Conservation (phyloP, 371 early-diverging fungal species). For the Fennellomyces sp. region DNA sequence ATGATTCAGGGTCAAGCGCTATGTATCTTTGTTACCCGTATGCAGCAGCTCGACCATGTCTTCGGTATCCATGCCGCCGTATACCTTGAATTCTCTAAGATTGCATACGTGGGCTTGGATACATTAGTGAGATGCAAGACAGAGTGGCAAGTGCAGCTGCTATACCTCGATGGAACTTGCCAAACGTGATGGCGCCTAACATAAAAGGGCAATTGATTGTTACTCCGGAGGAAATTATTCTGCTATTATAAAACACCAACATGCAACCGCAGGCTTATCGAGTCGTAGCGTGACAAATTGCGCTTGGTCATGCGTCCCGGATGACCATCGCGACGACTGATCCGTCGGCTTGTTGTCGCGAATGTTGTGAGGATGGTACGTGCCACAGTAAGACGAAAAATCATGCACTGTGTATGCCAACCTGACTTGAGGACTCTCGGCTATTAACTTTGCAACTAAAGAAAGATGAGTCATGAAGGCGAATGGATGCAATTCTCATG, state of each 20-base stretch:
- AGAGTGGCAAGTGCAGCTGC: neutral
- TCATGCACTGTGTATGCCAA: slow-evolving; percentile 59
- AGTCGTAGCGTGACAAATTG: slow-evolving; percentile 82
- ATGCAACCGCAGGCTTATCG: slow-evolving; percentile 70
- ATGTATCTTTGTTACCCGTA: slow-evolving; percentile 60
- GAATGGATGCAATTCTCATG: neutral
- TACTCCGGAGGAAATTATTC: slow-evolving; percentile 1
- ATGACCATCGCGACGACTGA: slow-evolving; percentile 86
- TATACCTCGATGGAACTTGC: slow-evolving; percentile 92
- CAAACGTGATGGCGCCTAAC: slow-evolving; percentile 87
- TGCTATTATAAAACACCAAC: slow-evolving; percentile 34
- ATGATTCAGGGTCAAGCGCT: neutral
- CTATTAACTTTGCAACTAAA: slow-evolving; percentile 5
- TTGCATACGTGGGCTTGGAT: slow-evolving; percentile 91
- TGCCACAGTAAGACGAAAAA: slow-evolving; percentile 76
- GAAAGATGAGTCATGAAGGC: neutral
- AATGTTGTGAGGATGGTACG: slow-evolving; percentile 81
- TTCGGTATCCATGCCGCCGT: slow-evolving; percentile 78
- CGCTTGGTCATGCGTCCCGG: slow-evolving; percentile 77
- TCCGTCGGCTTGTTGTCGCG: slow-evolving; percentile 75
- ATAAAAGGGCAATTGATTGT: neutral
- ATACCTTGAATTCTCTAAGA: slow-evolving; percentile 95
- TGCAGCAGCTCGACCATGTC: slow-evolving; percentile 88
- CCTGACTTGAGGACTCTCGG: slow-evolving; percentile 3
- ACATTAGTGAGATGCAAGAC: slow-evolving; percentile 37